phyloP scores from a whole-genome alignment of 306 rosid species.

The Trifolium dubium region DNA sequence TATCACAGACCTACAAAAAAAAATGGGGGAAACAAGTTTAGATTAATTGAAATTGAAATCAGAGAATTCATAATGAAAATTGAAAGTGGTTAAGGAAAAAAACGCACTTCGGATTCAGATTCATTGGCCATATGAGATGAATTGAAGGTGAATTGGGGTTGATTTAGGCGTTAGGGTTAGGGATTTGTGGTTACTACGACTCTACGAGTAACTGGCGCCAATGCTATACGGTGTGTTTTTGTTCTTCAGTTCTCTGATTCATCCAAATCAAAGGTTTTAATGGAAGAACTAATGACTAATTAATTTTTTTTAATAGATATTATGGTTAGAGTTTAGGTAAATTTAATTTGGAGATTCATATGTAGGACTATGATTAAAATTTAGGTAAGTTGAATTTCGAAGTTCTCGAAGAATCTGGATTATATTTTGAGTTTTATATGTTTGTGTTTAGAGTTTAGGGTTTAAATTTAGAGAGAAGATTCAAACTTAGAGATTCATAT shows the following conservation, averaged over 20 bases:
- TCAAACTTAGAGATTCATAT: no score
- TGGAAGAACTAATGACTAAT: background rate
- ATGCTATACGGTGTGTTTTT: background rate
- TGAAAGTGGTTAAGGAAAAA: background rate
- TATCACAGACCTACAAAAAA: constrained; percentile 1
- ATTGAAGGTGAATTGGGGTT: background rate
- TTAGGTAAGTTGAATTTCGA: no score
- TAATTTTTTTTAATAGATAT: no score
- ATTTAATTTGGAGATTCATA: no score
- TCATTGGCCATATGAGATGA: background rate
- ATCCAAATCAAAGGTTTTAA: background rate
- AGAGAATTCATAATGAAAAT: background rate
- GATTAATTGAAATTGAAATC: background rate
- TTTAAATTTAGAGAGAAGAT: no score
- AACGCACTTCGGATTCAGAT: background rate
- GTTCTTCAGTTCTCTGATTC: background rate
- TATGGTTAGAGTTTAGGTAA: no score
- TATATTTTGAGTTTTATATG: no score
- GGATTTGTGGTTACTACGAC: background rate
- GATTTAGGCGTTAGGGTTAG: constrained; percentile 13
- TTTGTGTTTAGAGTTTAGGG: no score
- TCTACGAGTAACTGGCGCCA: background rate
- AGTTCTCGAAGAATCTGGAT: no score
- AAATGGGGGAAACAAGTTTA: background rate
- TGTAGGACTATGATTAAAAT: no score